Evolutionary conservation across 371 early-diverging fungal species (phyloP), one percentile per base, ranked within the genome.

Genomic region (Blakeslea trispora): DNA sequence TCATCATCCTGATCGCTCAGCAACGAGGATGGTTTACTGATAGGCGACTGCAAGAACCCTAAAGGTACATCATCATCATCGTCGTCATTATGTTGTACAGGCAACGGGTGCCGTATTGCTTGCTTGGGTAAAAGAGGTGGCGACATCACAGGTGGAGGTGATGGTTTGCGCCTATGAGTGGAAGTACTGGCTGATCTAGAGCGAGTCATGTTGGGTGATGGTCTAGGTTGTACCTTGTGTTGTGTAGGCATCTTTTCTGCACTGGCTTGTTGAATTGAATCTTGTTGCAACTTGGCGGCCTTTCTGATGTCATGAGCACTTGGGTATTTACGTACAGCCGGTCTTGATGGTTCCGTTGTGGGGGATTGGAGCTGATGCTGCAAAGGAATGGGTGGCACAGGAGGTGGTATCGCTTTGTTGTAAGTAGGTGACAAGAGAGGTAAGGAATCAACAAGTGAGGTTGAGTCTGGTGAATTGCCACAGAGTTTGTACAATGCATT

Each of bases 1-100:
- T 69, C 69, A 24, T 61, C 66, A 35, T 69, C 66, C 6, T 55
- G 32, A 31, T 69, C 69, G 24, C 53, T 62, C 15, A 69, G 39
- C 10, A 69, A 35, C n/a, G 66, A 65, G 6, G 63, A 63, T 9
- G 59, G 68, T 35, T 23, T 59, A 19, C 56, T 59, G 9, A 59
- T 55, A 31, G 64, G 61, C 24, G 66, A 56, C 45, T 61, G 54
- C 23, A 57, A 52, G 39, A 58, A 50, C 1, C 66, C 62, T 23
- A 60, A 28, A 11, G 68, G 59, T 11, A 64, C 48, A 57, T 65
- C 53, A 50, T 60, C 66, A 52, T 66, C 66, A 21, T 63, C 58
- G 15, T 43, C 43, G 8, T 55, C 11, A 2, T 37, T 11, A 32
- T 10, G 37, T 37, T 11, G 37, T 37, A 37, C 11, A 10, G 37